Percentiles rank a stretch among this genome's conserved stretches.
These are phyloP conservation scores for Erythrophleum fordii DNA, from an alignment of 306 rosid genomes.

Conservation along the genomic window DNA sequence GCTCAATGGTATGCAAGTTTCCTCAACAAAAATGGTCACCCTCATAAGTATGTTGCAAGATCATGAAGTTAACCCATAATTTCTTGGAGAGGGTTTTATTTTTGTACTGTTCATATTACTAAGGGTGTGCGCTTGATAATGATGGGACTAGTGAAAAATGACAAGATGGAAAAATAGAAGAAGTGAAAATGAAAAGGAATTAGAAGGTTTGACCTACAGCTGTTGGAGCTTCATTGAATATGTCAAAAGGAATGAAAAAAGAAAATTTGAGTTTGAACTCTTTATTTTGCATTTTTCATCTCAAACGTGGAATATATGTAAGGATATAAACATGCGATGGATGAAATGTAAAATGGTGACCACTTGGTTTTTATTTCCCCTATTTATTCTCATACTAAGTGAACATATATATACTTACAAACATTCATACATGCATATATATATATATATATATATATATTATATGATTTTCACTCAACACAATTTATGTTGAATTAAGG, in stretches of 20 bases:
- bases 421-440: no score
- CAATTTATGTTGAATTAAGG: no score
- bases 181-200: not conserved
- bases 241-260: not conserved
- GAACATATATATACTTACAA: no score
- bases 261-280: not conserved
- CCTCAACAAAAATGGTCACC: conserved; percentile 22
- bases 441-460: no score
- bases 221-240: not conserved
- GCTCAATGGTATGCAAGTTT: conserved; percentile 44
- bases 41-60: not conserved
- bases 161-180: not conserved
- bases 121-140: no score
- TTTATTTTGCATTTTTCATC: not conserved
- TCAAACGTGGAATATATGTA: not conserved
- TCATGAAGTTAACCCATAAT: not conserved
- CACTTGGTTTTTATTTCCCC: not conserved
- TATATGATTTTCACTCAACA: no score
- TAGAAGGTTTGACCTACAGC: not conserved
- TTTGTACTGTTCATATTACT: no score
- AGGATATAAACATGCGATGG: not conserved
- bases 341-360: not conserved
- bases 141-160: not conserved
- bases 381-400: not conserved
- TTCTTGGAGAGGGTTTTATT: no score